Conservation (phyloP, 176 grass and related monocot genomes). For the Bromus sterilis region DNA sequence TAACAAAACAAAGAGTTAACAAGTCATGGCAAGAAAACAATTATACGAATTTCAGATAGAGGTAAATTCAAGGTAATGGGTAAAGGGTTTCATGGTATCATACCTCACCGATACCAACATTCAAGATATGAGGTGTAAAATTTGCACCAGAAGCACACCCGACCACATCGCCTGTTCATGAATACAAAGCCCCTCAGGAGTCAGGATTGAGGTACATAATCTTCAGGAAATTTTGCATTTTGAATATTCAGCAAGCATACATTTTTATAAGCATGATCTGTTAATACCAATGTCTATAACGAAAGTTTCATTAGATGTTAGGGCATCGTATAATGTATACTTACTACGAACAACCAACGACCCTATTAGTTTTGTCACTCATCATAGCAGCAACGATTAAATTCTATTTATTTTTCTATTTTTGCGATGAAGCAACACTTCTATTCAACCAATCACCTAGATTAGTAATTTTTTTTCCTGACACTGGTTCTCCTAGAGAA, state of each 20-base stretch:
- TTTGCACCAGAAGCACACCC: conserved; percentile 77
- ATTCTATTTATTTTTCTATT: not conserved
- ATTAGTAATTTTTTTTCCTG: not conserved
- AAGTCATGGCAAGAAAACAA: not conserved
- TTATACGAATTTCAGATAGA: not conserved
- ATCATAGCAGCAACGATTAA: not conserved
- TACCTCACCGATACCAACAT: conserved; percentile 85
- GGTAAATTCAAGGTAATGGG: not conserved
- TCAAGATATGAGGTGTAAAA: conserved; percentile 89
- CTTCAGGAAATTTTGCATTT: not conserved
- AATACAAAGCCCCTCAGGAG: conserved; percentile 16
- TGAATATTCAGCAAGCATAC: not conserved
- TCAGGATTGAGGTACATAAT: not conserved
- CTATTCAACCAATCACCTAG: not conserved
- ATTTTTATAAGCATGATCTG: not conserved
- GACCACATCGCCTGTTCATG: conserved; percentile 54
- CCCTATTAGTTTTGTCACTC: not conserved
- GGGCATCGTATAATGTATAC: not conserved
- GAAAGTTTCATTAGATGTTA: not conserved
- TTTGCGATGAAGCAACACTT: not conserved
- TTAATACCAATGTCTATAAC: not conserved
- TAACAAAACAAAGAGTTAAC: not conserved
- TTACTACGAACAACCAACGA: not conserved
- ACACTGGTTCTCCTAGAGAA: not conserved
- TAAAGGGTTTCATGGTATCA: not conserved